Evolutionary conservation across 2,329 filamentous ascomycete genomes (phyloP).

Genomic region (Didymella exigua): DNA sequence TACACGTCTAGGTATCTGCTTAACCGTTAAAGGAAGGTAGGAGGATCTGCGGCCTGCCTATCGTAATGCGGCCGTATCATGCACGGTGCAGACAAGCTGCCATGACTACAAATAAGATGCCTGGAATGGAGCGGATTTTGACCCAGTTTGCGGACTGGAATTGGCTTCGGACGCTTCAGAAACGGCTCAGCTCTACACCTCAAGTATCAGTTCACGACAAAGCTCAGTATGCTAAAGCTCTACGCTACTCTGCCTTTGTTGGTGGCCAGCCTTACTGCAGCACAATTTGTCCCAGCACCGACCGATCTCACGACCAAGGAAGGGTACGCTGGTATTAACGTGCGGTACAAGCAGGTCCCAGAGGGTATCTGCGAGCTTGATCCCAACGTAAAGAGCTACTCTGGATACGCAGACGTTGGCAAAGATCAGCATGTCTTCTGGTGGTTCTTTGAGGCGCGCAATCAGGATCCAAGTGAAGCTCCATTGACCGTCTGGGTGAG

Average conservation of each 20-base stretch:
- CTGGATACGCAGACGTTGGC: conserved; percentile 61
- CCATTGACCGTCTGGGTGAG: conserved; percentile 62
- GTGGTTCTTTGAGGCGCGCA: conserved; percentile 62
- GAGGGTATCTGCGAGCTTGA: conserved; percentile 62
- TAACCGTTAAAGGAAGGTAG: conserved; percentile 26
- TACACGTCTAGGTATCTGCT: conserved; percentile 3
- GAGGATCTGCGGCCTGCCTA: not conserved
- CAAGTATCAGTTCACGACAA: not conserved
- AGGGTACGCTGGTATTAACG: conserved; percentile 56
- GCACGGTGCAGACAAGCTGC: not conserved
- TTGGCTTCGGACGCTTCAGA: not conserved
- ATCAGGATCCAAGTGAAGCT: conserved; percentile 56
- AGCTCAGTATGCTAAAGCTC: conserved; percentile 8
- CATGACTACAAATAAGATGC: not conserved
- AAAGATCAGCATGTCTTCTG: conserved; percentile 61
- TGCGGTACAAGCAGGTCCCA: conserved; percentile 64
- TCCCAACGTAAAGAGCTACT: conserved; percentile 61
- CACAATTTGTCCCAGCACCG: conserved; percentile 55
- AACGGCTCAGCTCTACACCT: not conserved
- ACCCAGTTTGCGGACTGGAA: not conserved
- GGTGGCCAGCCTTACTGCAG: conserved; percentile 24
- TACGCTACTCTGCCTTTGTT: conserved; percentile 24
- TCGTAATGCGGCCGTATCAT: conserved; percentile 3
- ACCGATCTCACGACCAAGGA: conserved; percentile 52
- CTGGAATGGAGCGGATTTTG: not conserved